Base-by-base conservation (phyloP, 2,329 filamentous ascomycete genomes). In the Coleophoma cylindrospora region DNA sequence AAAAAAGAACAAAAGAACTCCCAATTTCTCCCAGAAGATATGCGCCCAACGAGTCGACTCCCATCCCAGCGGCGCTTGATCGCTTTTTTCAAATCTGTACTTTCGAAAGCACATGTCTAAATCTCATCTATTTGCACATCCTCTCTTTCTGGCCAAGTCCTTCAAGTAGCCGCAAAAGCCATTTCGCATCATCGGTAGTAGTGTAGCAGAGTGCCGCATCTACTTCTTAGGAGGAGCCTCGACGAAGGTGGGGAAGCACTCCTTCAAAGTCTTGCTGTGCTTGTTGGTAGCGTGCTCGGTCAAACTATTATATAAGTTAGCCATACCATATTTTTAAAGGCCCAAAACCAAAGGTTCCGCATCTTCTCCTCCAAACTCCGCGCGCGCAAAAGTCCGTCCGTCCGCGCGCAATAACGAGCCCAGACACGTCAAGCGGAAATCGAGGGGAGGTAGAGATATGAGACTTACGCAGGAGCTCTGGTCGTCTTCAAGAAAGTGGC, bases 401-500 rank as follows among this genome's bases (percentile, higher is more conserved):
- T 27, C 27, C 27, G 9, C 27, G 27, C 27, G 7, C 27, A 10
- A 10, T 27, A 27, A 10, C 27, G 27, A 27, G 9, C 27, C 9
- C 9, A 7, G 7, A 27, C 9, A 40, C 4, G 13, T 40, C 37
- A 10, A 14, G n/a, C n/a, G n/a, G n/a, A 15, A 19, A 41, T 7
- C 13, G 17, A 9, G 19, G 8, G 38, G 21, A 37, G 34, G 10
- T 13, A 43, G 33, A 33, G 50, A 44, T 40, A 21, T 19, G 41
- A 7, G 40, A 72, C 80, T 59, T 74, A 84, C 81, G 86, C 83
- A 62, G 84, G 84, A 54, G 78, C 81, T 65, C 86, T 85, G 54
- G 84, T 86, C 34, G 87, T 91, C 74, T 86, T 85, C 60, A 91
- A 78, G 73, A 91, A 91, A 32, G 86, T 87, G 60, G 85, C 80